Percentiles rank a stretch among this genome's conserved stretches.
Evolutionary conservation across 768 basidiomycete species (phyloP).

Genomic region (Mycena leptocephala): DNA sequence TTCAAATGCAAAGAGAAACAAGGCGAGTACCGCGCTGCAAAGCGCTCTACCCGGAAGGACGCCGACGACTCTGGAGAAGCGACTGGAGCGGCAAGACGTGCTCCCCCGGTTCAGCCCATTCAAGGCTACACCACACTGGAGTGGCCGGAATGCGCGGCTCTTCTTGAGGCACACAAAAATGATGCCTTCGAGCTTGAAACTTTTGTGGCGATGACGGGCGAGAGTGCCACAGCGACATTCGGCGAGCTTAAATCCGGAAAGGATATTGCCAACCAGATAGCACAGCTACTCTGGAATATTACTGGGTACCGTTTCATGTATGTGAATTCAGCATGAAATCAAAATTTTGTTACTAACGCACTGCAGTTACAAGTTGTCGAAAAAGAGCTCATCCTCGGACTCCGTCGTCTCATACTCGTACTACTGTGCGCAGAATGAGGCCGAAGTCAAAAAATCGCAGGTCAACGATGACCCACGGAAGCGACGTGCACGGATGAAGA

Average conservation of each 20-base stretch:
- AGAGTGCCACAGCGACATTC: background rate
- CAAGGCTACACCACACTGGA: conserved; percentile 4
- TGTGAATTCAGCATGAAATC: background rate
- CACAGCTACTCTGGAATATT: background rate
- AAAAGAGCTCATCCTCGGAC: background rate
- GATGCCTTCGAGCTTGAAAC: conserved; percentile 5
- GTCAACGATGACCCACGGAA: background rate
- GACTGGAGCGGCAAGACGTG: background rate
- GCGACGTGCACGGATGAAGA: background rate
- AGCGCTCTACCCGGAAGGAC: too few species aligned
- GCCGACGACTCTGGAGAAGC: background rate
- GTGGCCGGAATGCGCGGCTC: conserved; percentile 5
- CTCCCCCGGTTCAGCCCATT: background rate
- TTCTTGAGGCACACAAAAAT: conserved; percentile 1
- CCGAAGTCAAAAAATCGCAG: background rate
- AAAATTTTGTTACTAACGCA: background rate
- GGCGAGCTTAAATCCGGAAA: background rate
- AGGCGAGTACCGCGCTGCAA: background rate
- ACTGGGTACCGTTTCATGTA: conserved; percentile 1
- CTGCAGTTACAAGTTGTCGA: background rate
- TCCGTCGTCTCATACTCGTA: background rate
- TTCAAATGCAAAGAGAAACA: background rate
- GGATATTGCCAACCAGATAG: background rate
- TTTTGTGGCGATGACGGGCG: background rate
- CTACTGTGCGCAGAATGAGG: background rate